These are phyloP conservation scores for Eucalyptus pauciflora DNA, from an alignment of 345 rosid genomes.

Conservation along the genomic window DNA sequence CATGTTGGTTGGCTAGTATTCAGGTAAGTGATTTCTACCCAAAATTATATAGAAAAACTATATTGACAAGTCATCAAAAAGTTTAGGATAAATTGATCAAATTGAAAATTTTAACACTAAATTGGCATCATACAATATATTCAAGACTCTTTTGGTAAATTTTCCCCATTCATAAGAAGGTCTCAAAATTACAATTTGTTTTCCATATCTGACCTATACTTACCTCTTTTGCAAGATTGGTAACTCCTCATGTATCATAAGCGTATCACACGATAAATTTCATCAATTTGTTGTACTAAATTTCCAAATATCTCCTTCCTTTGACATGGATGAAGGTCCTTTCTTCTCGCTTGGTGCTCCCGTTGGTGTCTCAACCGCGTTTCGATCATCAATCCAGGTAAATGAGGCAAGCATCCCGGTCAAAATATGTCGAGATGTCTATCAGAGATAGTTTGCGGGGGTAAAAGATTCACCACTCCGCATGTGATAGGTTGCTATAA, in stretches of 20 bases:
- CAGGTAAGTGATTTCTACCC: fast-evolving
- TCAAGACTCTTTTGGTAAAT: not conserved
- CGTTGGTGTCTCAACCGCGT: not conserved
- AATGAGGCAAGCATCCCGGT: not conserved
- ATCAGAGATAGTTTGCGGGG: not conserved
- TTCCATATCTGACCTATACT: not conserved
- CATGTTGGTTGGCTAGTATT: fast-evolving
- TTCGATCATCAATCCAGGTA: not conserved
- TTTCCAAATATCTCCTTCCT: not conserved
- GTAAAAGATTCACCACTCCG: not conserved
- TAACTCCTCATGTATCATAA: not conserved
- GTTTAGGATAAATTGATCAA: not conserved
- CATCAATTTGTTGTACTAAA: not conserved
- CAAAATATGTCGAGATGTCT: not conserved
- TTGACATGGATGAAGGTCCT: not conserved
- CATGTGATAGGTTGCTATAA: not conserved
- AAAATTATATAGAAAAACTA: too few species aligned
- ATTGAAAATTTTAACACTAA: fast-evolving
- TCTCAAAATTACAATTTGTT: not conserved
- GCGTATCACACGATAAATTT: not conserved
- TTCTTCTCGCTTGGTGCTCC: not conserved
- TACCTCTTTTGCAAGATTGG: not conserved
- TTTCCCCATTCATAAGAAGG: not conserved
- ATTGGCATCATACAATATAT: not conserved
- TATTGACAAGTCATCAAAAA: not conserved